A percentile compares a stretch with the other conserved stretches of the same genome.
Evolutionary conservation across 2,329 filamentous ascomycete species (phyloP).

Genomic region (Penicillium sp.): DNA sequence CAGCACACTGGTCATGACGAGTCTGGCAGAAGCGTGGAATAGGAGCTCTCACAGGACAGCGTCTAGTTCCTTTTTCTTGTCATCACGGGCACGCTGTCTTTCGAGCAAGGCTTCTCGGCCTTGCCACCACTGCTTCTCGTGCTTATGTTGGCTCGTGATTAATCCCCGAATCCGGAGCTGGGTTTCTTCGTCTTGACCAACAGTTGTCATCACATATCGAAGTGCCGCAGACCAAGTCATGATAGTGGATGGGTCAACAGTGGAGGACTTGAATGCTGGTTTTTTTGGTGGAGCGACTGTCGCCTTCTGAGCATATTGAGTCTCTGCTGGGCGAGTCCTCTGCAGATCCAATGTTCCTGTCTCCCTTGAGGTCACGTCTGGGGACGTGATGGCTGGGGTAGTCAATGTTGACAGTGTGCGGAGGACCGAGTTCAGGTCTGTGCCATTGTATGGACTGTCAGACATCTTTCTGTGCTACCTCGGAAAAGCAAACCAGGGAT

Average conservation of each 20-base stretch:
- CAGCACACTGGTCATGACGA: neutral
- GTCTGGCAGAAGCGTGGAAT: constrained; percentile 1
- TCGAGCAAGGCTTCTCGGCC: constrained; percentile 47
- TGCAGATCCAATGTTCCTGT: constrained; percentile 1
- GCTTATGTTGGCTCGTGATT: constrained; percentile 57
- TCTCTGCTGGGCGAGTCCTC: neutral
- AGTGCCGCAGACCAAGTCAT: constrained; percentile 49
- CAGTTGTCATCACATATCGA: constrained; percentile 46
- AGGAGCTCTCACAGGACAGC: constrained; percentile 45
- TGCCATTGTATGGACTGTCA: constrained; percentile 23
- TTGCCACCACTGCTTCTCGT: constrained; percentile 58
- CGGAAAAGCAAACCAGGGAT: neutral
- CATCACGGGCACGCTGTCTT: constrained; percentile 47
- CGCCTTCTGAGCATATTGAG: neutral
- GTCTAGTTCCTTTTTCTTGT: constrained; percentile 50
- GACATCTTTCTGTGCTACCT: constrained; percentile 6
- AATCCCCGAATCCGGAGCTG: constrained; percentile 48
- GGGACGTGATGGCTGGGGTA: constrained; percentile 8
- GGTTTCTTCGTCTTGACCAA: constrained; percentile 42
- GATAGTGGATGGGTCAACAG: constrained; percentile 42
- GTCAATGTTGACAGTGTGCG: constrained; percentile 36
- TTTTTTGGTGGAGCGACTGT: constrained; percentile 7
- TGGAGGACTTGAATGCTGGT: constrained; percentile 1
- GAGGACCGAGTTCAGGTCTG: constrained; percentile 39
- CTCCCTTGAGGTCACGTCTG: constrained; percentile 1